Conservation (phyloP, 441 rosid genomes). For the Adansonia grandidieri region DNA sequence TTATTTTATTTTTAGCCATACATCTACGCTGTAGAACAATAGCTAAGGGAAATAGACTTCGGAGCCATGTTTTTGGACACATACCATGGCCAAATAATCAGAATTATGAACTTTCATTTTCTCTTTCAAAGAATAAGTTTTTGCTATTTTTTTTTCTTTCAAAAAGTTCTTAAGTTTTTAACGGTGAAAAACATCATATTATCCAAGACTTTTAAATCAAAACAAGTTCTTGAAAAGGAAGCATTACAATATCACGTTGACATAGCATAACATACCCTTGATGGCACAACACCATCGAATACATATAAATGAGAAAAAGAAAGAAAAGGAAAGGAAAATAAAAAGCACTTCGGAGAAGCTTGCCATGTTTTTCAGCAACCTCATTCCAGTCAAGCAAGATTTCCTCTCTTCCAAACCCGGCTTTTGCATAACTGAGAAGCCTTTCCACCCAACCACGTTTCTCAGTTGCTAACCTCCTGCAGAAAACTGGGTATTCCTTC, state of each 20-base stretch:
- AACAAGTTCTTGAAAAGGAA: not conserved
- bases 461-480: conserved; percentile 53
- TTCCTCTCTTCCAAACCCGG: conserved; percentile 54
- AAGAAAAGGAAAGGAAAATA: not conserved
- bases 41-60: not conserved
- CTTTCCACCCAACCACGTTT: conserved; percentile 41
- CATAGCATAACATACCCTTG: not conserved
- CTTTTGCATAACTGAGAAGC: conserved; percentile 36
- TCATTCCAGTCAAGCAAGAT: conserved; percentile 90
- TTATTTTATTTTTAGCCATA: not conserved
- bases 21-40: not conserved
- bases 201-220: not conserved
- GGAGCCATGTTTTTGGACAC: not conserved
- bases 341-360: conserved; percentile 30
- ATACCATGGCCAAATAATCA: conserved; percentile 2
- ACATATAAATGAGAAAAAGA: not conserved
- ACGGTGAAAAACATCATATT: not conserved
- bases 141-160: not conserved
- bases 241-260: not conserved
- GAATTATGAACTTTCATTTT: not conserved
- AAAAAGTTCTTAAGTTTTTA: not conserved
- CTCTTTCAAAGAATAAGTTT: not conserved
- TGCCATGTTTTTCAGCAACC: conserved; percentile 76
- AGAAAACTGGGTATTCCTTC: conserved; percentile 81
- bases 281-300: not conserved